These are phyloP conservation scores for Leccinum subfulvum DNA, from an alignment of 1,284 basidiomycete species.

Conservation along the genomic window DNA sequence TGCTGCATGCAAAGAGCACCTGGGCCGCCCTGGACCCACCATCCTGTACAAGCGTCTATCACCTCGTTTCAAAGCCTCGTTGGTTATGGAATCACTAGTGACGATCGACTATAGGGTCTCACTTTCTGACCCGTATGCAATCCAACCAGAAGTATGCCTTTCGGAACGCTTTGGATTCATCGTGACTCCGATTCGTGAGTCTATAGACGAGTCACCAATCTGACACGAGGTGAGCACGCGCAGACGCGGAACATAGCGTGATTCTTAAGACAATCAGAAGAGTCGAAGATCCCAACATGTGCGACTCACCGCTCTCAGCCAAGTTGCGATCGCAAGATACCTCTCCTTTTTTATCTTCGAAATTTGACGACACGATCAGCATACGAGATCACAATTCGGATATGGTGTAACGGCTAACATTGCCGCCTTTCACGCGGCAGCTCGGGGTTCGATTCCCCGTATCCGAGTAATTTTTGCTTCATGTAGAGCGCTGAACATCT, in stretches of 20 bases:
- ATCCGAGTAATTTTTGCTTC: conserved; percentile 38
- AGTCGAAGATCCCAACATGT: neutral
- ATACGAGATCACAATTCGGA: conserved; percentile 31
- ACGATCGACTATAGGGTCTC: neutral
- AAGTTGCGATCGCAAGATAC: neutral
- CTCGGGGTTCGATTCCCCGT: conserved; percentile 63
- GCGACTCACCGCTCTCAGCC: neutral
- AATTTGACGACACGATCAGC: neutral
- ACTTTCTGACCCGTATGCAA: neutral
- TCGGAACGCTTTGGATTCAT: neutral
- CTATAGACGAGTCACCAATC: neutral
- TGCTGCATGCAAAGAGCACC: neutral
- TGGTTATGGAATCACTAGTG: neutral
- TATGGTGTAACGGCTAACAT: conserved; percentile 76
- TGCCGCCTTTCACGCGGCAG: conserved; percentile 67
- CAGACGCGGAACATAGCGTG: neutral
- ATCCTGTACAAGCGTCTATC: conserved; percentile 30
- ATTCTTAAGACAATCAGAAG: neutral
- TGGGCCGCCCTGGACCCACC: conserved; percentile 12
- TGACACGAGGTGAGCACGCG: conserved; percentile 1
- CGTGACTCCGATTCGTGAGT: neutral
- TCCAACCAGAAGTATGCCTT: neutral
- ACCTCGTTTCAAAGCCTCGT: neutral
- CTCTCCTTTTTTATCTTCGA: neutral
- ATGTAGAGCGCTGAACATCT: neutral